Evolutionary conservation across 768 basidiomycete genomes (phyloP).

Genomic region (Udeniomyces megalosporus): DNA sequence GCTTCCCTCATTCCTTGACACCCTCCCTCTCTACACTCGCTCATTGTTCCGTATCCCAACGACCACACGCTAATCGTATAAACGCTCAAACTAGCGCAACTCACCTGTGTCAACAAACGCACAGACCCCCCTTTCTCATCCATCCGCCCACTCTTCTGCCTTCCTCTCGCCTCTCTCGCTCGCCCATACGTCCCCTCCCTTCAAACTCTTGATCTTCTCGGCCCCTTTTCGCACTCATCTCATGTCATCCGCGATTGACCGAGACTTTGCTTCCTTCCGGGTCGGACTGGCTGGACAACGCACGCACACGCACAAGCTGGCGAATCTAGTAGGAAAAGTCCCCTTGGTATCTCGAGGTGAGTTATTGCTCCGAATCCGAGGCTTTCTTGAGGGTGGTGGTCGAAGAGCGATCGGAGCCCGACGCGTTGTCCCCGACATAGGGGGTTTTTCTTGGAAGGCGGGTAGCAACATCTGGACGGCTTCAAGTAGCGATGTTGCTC

Average conservation of each 20-base stretch:
- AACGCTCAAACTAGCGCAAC: background rate
- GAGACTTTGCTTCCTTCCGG: too few relatives aligned
- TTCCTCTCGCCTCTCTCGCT: background rate
- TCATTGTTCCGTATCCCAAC: background rate
- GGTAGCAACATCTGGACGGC: background rate
- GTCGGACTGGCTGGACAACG: too few relatives aligned
- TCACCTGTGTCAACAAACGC: background rate
- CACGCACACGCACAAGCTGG: background rate
- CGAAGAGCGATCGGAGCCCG: too few relatives aligned
- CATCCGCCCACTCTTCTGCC: background rate
- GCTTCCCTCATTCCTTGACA: background rate
- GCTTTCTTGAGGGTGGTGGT: too few relatives aligned
- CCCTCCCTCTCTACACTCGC: background rate
- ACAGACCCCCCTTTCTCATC: background rate
- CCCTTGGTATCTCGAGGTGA: too few relatives aligned
- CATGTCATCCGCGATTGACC: background rate
- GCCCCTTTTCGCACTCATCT: background rate
- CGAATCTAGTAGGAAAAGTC: background rate
- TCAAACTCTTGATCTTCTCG: background rate
- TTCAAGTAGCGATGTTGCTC: background rate
- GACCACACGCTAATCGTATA: background rate
- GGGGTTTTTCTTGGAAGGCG: background rate
- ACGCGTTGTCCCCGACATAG: too few relatives aligned
- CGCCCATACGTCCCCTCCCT: background rate
- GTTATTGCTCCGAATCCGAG: too few relatives aligned